Evolutionary conservation across 495 filamentous ascomycete genomes (phyloP), one percentile per base, ranked within the genome.

Genomic region (Aspergillus cavernicola): DNA sequence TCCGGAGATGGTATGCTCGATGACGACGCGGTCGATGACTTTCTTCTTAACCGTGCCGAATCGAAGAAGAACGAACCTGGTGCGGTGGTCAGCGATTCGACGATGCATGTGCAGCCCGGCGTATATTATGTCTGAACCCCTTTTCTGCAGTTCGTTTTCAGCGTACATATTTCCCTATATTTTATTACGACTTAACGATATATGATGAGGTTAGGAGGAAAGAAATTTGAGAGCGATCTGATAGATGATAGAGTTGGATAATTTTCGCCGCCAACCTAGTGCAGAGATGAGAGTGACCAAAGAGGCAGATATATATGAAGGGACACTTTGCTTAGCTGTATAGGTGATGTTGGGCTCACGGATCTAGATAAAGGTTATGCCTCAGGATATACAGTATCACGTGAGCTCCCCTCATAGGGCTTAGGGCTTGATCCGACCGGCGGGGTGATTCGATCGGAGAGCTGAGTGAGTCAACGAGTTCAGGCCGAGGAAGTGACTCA

Each of bases 321-420:
- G 10, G 28, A 4, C 19, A 31, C n/a, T 41, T 20, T 22, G 9
- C 16, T 24, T 15, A 28, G 18, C 10, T n/a, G 24, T 15, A 10
- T 28, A 3, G 2, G 4, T 40, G 37, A 2, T 23, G 18, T 22
- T 23, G 11, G 37, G 8, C 4, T 7, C 8, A 40, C n/a, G n/a
- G 1, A 1, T 19, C 22, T 40, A 29, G 3, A 19, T 35, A 23
- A 42, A 32, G 19, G 10, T 41, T 24, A 7, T 44, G 56, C 56
- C 51, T 54, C 23, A 59, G 50, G 56, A 4, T 13, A 28, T 12
- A 5, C 9, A 4, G 0, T 32, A 19, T 57, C 42, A 61, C 36
- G 46, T 53, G 49, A 51, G 11, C 11, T 19, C 66, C 66, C 70
- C 68, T 68, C 66, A 62, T 76, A 74, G 68, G 71, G 71, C 56